Base-by-base conservation (phyloP, 2,329 filamentous ascomycete species). In the Teratosphaeriaceae sp. region DNA sequence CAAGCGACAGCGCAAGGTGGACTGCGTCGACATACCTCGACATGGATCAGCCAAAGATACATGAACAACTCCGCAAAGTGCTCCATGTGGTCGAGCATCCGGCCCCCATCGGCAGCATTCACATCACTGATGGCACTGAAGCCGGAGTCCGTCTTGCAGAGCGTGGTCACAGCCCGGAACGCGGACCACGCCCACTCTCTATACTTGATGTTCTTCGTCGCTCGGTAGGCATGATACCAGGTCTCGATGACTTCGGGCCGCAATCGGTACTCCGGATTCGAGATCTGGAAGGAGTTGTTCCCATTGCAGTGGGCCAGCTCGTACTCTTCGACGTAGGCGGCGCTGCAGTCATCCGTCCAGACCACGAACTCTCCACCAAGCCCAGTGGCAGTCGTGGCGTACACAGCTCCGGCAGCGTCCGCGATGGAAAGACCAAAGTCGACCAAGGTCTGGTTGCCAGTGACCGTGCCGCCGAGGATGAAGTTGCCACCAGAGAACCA, bases 401-500 rank as follows among this genome's bases (percentile, higher is more conserved):
- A 56, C 20, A 56, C n/a, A 2, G 41, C 45, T 20, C 55, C 54
- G 18, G 43, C 50, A 6, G 56, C 47, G 31, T 57, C 53, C 1
- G 56, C 49, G 37, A 62, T 58, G 7, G 54, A 51, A 13, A 63
- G 50, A 11, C 61, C 61, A 39, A 54, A 57, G 26, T 59, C 43
- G 15, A 61, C 29, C 33, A 56, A 53, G 43, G 42, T 60, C 44
- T 42, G 49, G 45, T 49, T 57, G 26, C 45, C 47, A 8, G 40
- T 59, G 15, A 45, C 49, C 44, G 60, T 61, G 33, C 55, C 55
- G 20, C 59, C 60, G 12, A 61, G 54, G 39, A 63, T 60, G 48
- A 62, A 61, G 38, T 52, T 56, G 8, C 59, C 58, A n/a, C 60
- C 58, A 19, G 57, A 55, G 38, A 62, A 62, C 51, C 60, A 64